Percentiles rank a stretch among this genome's conserved stretches.
Evolutionary conservation across 2,329 filamentous ascomycete species (phyloP).

Genomic region (Fusarium foetens): DNA sequence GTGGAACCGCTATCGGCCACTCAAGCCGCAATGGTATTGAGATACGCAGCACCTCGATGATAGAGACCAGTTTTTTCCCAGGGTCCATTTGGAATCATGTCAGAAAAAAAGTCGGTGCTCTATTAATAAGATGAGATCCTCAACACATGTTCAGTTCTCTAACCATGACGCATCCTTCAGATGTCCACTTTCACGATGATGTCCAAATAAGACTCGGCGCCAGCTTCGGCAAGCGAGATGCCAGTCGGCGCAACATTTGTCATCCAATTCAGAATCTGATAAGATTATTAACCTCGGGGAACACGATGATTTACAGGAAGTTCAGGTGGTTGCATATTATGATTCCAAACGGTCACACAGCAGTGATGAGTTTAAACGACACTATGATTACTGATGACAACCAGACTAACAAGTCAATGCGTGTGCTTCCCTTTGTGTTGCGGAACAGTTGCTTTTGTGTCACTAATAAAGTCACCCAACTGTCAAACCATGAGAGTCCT

Average conservation of each 20-base stretch:
- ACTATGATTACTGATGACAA: not conserved
- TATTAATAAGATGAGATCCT: not conserved
- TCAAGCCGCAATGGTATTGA: constrained; percentile 16
- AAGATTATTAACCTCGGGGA: constrained; percentile 26
- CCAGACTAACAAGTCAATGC: not conserved
- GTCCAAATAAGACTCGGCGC: constrained; percentile 28
- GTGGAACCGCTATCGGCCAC: constrained; percentile 37
- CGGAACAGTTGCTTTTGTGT: not conserved
- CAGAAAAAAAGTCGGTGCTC: not conserved
- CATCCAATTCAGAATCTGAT: constrained; percentile 39
- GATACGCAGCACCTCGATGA: constrained; percentile 40
- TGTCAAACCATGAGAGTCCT: not conserved
- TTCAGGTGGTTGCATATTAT: constrained; percentile 5
- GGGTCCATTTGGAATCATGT: constrained; percentile 33
- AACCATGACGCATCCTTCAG: not conserved
- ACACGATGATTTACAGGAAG: not conserved
- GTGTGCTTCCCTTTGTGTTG: not conserved
- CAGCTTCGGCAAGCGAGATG: constrained; percentile 34
- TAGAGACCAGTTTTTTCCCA: constrained; percentile 11
- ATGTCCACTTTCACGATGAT: not conserved
- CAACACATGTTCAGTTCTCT: not conserved
- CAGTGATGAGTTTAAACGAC: not conserved
- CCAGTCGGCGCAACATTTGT: constrained; percentile 31
- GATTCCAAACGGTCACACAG: constrained; percentile 6
- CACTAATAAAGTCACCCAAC: not conserved